A percentile compares a stretch with the other conserved stretches of the same genome.
Conservation (phyloP, 2,329 filamentous ascomycete species). For the Hypoxylon sp. region DNA sequence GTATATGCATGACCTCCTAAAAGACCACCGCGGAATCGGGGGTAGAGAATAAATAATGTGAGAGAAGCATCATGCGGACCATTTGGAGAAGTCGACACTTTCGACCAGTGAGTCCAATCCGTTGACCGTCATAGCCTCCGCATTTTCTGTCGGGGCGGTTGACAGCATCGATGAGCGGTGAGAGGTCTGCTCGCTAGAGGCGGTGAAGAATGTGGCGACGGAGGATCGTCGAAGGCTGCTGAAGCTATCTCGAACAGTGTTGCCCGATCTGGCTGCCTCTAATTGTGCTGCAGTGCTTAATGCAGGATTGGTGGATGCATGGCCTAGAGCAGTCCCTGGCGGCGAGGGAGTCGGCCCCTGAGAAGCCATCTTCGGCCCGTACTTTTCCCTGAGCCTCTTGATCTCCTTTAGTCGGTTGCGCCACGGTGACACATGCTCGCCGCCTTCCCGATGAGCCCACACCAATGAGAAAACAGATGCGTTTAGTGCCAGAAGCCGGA, state of each 20-base stretch:
- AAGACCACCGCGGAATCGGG: conserved; percentile 3
- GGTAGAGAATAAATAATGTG: neutral
- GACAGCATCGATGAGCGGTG: conserved; percentile 72
- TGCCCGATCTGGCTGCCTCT: conserved; percentile 58
- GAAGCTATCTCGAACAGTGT: conserved; percentile 71
- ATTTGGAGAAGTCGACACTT: conserved; percentile 65
- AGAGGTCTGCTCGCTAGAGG: conserved; percentile 67
- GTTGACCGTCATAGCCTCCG: conserved; percentile 59
- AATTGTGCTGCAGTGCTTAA: conserved; percentile 52
- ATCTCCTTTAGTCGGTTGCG: conserved; percentile 88
- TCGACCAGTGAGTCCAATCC: conserved; percentile 59
- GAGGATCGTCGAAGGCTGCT: conserved; percentile 72
- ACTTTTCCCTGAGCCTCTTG: conserved; percentile 80
- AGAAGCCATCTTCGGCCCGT: conserved; percentile 60
- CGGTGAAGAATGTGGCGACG: conserved; percentile 74
- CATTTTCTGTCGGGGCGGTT: conserved; percentile 66
- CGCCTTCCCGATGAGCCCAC: conserved; percentile 82
- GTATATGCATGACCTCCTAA: conserved; percentile 37
- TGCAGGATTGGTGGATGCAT: conserved; percentile 49
- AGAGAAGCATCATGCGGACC: conserved; percentile 54
- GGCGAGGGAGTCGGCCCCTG: conserved; percentile 49
- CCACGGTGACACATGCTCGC: conserved; percentile 91
- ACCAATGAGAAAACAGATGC: conserved; percentile 93
- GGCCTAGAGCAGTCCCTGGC: conserved; percentile 53
- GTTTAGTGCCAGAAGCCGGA: conserved; percentile 90